These are phyloP conservation scores for Xylariales sp. DNA, from an alignment of 2,329 filamentous ascomycete genomes.

Conservation along the genomic window DNA sequence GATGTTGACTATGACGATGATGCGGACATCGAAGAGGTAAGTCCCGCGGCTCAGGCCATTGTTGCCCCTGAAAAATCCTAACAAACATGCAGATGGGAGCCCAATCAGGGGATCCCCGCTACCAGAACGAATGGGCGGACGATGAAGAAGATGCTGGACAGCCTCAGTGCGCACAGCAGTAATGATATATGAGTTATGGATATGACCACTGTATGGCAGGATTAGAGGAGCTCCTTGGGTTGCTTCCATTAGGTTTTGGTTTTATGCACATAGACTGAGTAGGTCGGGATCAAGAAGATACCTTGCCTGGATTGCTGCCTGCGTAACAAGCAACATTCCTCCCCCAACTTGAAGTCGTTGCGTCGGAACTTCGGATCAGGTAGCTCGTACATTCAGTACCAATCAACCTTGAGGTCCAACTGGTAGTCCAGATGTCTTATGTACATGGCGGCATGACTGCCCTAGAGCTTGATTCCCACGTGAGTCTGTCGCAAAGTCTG, in stretches of 20 bases:
- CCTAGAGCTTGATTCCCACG: too few species aligned
- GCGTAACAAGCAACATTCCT: too few species aligned
- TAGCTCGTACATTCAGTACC: too few species aligned
- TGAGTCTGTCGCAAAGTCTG: too few species aligned
- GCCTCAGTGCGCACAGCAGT: slow-evolving; percentile 71
- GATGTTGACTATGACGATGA: slow-evolving; percentile 85
- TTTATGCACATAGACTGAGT: not conserved
- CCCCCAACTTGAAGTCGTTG: too few species aligned
- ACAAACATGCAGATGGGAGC: slow-evolving; percentile 60
- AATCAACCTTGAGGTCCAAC: too few species aligned
- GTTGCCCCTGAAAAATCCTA: too few species aligned
- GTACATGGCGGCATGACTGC: too few species aligned
- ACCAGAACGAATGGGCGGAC: slow-evolving; percentile 63
- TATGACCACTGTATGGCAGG: slow-evolving; percentile 13
- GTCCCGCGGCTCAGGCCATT: slow-evolving; percentile 26
- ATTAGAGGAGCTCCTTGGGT: slow-evolving; percentile 10
- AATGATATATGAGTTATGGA: slow-evolving; percentile 33
- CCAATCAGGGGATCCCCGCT: slow-evolving; percentile 63
- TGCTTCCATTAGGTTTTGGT: not conserved
- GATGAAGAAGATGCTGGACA: slow-evolving; percentile 63
- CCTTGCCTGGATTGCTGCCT: too few species aligned
- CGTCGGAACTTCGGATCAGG: too few species aligned
- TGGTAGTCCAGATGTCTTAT: too few species aligned
- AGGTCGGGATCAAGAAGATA: too few species aligned
- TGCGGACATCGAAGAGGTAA: slow-evolving; percentile 73